phyloP scores from a whole-genome alignment of 257 asterid genomes.

The Osmanthus fragrans region DNA sequence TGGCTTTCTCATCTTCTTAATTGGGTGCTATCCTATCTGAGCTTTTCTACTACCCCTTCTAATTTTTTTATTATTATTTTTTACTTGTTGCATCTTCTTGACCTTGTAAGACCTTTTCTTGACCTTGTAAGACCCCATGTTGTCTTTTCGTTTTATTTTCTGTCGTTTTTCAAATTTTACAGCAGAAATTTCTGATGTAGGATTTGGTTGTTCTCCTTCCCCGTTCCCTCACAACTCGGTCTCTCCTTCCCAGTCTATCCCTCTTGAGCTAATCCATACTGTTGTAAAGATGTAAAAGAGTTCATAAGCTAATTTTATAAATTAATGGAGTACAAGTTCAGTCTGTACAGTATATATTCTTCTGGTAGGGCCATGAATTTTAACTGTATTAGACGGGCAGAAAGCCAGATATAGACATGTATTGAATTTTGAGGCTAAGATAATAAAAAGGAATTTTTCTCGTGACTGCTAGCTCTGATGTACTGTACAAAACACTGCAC shows the following conservation, averaged over 20 bases:
- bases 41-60: conserved; percentile 42
- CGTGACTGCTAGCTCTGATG: too few relatives aligned
- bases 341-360: conserved; percentile 32
- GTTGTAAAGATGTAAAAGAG: too few relatives aligned
- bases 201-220: conserved; percentile 7
- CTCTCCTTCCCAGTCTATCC: conserved; percentile 99
- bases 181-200: conserved; percentile 26
- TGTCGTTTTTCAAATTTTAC: not conserved
- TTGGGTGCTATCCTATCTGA: conserved; percentile 84
- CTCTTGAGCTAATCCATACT: conserved; percentile 69
- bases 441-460: too few relatives aligned
- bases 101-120: conserved; percentile 99
- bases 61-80: too few relatives aligned
- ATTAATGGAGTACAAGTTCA: too few relatives aligned
- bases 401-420: too few relatives aligned
- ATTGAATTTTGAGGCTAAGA: too few relatives aligned
- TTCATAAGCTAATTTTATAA: too few relatives aligned
- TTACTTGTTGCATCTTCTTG: conserved; percentile 79
- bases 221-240: conserved; percentile 48
- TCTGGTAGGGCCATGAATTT: conserved; percentile 32
- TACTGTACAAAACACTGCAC: too few relatives aligned
- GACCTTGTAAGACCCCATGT: conserved; percentile 16
- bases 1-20: conserved; percentile 16
- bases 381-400: too few relatives aligned
- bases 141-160: not conserved